These are phyloP conservation scores for Fusarium lyarnte DNA, from an alignment of 2,329 filamentous ascomycete genomes.

Conservation along the genomic window DNA sequence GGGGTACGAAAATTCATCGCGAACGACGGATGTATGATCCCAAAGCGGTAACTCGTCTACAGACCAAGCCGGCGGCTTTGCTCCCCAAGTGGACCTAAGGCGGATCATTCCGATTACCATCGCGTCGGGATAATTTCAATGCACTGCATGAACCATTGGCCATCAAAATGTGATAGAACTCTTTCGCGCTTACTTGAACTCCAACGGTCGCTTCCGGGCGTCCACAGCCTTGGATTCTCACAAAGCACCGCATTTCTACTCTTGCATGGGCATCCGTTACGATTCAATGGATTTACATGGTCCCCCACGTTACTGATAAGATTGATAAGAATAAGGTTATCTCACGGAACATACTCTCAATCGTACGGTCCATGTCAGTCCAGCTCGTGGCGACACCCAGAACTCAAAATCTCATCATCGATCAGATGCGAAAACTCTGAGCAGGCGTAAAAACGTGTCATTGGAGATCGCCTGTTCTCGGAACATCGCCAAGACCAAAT, in stretches of 20 bases:
- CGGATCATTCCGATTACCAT: not conserved
- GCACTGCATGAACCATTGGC: not conserved
- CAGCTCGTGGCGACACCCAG: not conserved
- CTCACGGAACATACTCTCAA: not conserved
- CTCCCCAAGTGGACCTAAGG: not conserved
- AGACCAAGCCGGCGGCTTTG: not conserved
- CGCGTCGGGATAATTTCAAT: not conserved
- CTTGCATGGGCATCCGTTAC: fast-evolving
- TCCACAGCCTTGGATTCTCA: too few relatives aligned
- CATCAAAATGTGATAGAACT: fast-evolving
- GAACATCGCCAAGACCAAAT: not conserved
- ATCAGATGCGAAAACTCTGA: not conserved
- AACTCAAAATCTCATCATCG: not conserved
- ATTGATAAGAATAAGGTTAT: not conserved
- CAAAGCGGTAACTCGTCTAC: not conserved
- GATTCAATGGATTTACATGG: not conserved
- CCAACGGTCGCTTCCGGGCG: not conserved
- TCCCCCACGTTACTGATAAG: not conserved
- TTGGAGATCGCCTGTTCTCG: not conserved
- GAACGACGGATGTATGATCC: not conserved
- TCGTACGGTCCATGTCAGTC: not conserved
- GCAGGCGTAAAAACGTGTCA: not conserved
- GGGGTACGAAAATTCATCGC: not conserved
- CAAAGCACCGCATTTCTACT: fast-evolving
- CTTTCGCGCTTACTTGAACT: not conserved